Percentiles rank a stretch among this genome's conserved stretches.
These are phyloP conservation scores for Cryptosporidium bovis DNA, from an alignment of 169 alveolate genomes.

Conservation along the genomic window DNA sequence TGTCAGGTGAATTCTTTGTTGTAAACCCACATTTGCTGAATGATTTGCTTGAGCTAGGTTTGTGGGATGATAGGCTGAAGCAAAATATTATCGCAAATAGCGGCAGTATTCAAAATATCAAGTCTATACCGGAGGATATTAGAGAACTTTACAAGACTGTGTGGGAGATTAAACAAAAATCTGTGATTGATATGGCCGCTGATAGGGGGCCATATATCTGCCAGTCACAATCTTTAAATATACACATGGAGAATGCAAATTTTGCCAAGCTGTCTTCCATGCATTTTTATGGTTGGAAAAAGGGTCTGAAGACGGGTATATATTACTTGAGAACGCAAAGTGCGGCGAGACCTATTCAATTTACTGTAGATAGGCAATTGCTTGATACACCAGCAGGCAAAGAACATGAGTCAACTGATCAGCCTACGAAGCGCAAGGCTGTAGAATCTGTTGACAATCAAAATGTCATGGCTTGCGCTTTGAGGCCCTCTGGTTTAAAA, in stretches of 20 bases:
- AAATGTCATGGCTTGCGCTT: conserved; percentile 22
- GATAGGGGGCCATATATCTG: conserved; percentile 94
- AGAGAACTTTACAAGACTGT: conserved; percentile 93
- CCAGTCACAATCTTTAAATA: conserved; percentile 95
- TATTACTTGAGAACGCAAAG: conserved; percentile 97
- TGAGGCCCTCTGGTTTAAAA: conserved; percentile 49
- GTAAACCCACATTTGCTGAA: conserved; percentile 96
- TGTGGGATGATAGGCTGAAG: conserved; percentile 94
- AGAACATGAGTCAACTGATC: not conserved
- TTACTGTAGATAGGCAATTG: conserved; percentile 92
- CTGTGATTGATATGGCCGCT: conserved; percentile 96
- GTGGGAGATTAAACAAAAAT: conserved; percentile 98
- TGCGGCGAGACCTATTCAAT: conserved; percentile 98
- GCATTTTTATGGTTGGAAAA: conserved; percentile 99
- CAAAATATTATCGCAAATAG: conserved; percentile 94
- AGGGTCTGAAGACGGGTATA: conserved; percentile 97
- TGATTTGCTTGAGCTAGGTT: conserved; percentile 93
- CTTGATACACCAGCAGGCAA: conserved; percentile 25
- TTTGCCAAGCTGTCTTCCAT: conserved; percentile 95
- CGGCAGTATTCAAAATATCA: conserved; percentile 94
- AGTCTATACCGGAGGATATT: conserved; percentile 91
- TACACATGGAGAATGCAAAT: conserved; percentile 94
- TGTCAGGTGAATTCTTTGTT: conserved; percentile 97
- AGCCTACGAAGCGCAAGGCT: not conserved
- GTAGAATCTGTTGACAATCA: not conserved